Base-by-base conservation (phyloP, 495 filamentous ascomycete species). In the Penicillium cataractarum region DNA sequence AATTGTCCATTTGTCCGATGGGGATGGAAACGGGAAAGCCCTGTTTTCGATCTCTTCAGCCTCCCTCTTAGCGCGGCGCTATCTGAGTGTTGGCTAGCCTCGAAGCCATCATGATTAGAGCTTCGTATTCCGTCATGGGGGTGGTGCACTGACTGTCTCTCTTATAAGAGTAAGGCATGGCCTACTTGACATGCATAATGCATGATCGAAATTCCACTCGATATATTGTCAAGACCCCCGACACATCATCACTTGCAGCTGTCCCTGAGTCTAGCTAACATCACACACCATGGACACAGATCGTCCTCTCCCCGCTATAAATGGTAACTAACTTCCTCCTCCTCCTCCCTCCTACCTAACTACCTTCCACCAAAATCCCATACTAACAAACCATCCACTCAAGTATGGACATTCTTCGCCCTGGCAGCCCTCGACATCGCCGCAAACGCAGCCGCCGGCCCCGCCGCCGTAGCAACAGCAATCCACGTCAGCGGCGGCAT, bases 331-430 rank as follows among this genome's bases (percentile, higher is more conserved):
- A n/a, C n/a, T n/a, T n/a, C n/a, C n/a, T 27, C 24, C 24, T 12
- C 21, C 46, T 21, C 2, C 1, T 17, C 1, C 4, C 12, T 10
- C 3, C 0, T 4, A 53, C 10, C n/a, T 7, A 4, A n/a, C n/a
- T n/a, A n/a, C n/a, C n/a, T n/a, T n/a, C n/a, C 29, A 33, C 17
- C 24, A 35, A 35, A 0, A 17, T 17, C 4, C 24, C 31, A 33
- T 12, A 24, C 27, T 54, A 54, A 54, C 29, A 54, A 6, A 35
- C 2, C 31, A 44, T 35, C 9, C 19, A 24, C 0, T 12, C 13
- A 46, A 66, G 64, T 66, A 55, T 60, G 61, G 56, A 53, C 37
- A 2, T 66, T 66, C 32, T 63, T 66, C 44, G 60, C 64, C 27
- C 60, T 66, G 2, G 64, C 64, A 6, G 61, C 57, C 19, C 56